Base-by-base conservation (phyloP, 2,329 filamentous ascomycete genomes). In the Aspergillus fructus region DNA sequence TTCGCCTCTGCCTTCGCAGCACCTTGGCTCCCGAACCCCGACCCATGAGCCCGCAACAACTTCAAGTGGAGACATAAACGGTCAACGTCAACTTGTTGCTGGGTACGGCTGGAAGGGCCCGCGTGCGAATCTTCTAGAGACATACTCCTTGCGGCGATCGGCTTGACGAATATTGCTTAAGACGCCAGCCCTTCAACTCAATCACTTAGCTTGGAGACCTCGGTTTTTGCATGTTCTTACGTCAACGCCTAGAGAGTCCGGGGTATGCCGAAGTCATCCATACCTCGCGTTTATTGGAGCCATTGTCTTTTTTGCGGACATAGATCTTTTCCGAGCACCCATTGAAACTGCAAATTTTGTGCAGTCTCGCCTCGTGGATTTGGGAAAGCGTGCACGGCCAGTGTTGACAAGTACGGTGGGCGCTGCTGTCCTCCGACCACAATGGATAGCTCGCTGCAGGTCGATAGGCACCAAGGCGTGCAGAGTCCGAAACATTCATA, bases 401-500 rank as follows among this genome's bases (percentile, higher is more conserved):
- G 11, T 12, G 4, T 51, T 27, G 21, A 30, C 27, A 30, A 19
- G 24, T 21, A 45, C 19, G 2, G 33, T 11, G 30, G 15, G 6
- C 34, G 34, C n/a, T 5, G 21, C 21, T 15, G 15, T n/a, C 19
- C 12, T 12, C 17, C 15, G 49, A 47, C 27, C 5, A 49, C 5
- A 3, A 55, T 55, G 53, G 40, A 43, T 12, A 39, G 37, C 8
- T 55, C 53, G 27, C 37, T 55, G 30, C 53, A 27, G 5, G 17
- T 49, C 42, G 60, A 63, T 57, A 53, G 57, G 30, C 49, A 58
- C 24, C 62, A 65, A 49, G 60, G 60, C 46, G 58, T 63, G 51
- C 65, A 65, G 46, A 61, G 53, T 9, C 51, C 63, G 15, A 60
- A 64, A 23, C 50, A 62, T 33, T 51, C 61, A 11, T 64, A 64